phyloP scores from a whole-genome alignment of 2,329 filamentous ascomycete species.

The Coleophoma cylindrospora region DNA sequence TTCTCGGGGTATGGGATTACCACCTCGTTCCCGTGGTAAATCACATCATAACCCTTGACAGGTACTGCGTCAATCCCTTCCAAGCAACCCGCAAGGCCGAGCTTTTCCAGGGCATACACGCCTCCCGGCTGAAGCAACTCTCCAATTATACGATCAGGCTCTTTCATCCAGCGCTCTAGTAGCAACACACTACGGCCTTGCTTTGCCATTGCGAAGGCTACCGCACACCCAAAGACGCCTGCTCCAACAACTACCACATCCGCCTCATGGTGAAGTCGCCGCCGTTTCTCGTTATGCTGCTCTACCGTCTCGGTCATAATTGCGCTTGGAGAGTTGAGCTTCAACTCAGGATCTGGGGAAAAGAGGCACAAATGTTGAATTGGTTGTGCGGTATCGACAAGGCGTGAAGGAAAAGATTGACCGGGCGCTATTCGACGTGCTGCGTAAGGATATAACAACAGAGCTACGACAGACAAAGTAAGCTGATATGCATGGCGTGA shows the following conservation, averaged over 20 bases:
- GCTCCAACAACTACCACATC: conserved; percentile 92
- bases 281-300: conserved; percentile 32
- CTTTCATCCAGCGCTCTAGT: conserved; percentile 81
- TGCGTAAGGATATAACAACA: too few relatives aligned
- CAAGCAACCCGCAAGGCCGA: conserved; percentile 77
- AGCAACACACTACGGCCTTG: conserved; percentile 89
- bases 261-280: conserved; percentile 54
- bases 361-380: background rate
- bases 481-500: background rate
- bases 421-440: too few relatives aligned
- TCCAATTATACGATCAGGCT: conserved; percentile 93
- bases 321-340: background rate
- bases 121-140: conserved; percentile 93
- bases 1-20: conserved; percentile 73
- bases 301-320: background rate
- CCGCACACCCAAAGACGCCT: conserved; percentile 82
- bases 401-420: background rate
- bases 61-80: conserved; percentile 84
- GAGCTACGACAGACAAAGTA: background rate
- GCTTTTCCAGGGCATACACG: conserved; percentile 69
- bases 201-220: conserved; percentile 77
- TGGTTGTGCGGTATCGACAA: background rate
- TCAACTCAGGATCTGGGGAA: too few relatives aligned
- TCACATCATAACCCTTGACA: conserved; percentile 81
- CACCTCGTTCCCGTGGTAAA: conserved; percentile 71